Percentiles rank a stretch among this genome's conserved stretches.
Conservation (phyloP, 2,329 filamentous ascomycete species). For the Orbilia quercus region DNA sequence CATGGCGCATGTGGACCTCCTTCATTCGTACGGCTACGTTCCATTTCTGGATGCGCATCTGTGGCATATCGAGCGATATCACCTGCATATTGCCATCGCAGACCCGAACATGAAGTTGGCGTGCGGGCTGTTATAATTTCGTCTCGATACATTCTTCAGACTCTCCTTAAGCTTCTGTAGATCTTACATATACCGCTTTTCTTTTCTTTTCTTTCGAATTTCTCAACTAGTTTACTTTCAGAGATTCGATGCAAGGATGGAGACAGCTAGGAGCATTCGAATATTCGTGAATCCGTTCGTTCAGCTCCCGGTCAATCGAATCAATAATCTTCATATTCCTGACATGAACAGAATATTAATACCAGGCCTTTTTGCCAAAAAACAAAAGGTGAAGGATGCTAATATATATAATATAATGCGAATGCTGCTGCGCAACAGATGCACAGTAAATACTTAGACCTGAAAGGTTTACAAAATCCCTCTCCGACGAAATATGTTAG, state of each 20-base stretch:
- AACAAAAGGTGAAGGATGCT: constrained; percentile 27
- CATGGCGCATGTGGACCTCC: constrained; percentile 52
- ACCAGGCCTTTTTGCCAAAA: constrained; percentile 14
- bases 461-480: constrained; percentile 5
- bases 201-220: constrained; percentile 26
- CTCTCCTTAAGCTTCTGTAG: no score
- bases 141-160: constrained; percentile 12
- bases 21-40: constrained; percentile 33
- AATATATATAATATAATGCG: background rate
- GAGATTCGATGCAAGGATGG: constrained; percentile 31
- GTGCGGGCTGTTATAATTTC: constrained; percentile 37
- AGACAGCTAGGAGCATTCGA: background rate
- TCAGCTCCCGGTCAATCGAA: background rate
- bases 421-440: constrained; percentile 5
- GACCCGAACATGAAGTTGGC: background rate
- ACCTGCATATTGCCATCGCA: constrained; percentile 53
- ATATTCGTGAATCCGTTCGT: constrained; percentile 9
- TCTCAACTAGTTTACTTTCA: constrained; percentile 34
- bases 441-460: constrained; percentile 6
- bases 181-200: no score
- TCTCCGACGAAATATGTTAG: constrained; percentile 14
- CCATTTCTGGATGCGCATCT: constrained; percentile 47
- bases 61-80: constrained; percentile 52
- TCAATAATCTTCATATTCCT: no score
- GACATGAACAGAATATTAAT: background rate